phyloP scores from a whole-genome alignment of 2,329 filamentous ascomycete species.

The Trichoderma koningiopsis region DNA sequence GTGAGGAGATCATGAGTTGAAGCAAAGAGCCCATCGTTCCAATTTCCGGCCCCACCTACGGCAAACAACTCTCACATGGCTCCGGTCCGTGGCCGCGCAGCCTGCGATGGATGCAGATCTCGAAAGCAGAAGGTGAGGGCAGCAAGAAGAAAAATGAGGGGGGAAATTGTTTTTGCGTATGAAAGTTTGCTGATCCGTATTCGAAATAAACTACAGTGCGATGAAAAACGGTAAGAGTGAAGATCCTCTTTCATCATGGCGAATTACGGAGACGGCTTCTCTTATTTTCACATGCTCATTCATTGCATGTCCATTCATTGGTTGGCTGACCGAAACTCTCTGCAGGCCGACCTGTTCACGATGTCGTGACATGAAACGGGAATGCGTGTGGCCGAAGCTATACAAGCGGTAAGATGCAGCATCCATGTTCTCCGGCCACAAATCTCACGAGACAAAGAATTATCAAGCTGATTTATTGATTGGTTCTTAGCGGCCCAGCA shows the following conservation, averaged over 20 bases:
- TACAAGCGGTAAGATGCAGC: conserved; percentile 23
- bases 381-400: conserved; percentile 21
- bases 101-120: conserved; percentile 24
- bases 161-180: background rate
- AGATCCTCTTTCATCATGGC: background rate
- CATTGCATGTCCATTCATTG: background rate
- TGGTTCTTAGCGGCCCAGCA: conserved; percentile 4
- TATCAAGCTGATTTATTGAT: background rate
- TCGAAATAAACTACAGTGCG: background rate
- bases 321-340: background rate
- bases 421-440: background rate
- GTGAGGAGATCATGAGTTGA: conserved; percentile 20
- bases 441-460: no score
- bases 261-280: background rate
- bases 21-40: background rate
- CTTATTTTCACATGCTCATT: background rate
- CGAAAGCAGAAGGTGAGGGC: conserved; percentile 23
- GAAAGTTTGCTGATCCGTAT: background rate
- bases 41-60: conserved; percentile 20
- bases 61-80: conserved; percentile 20
- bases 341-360: conserved; percentile 17
- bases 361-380: conserved; percentile 22
- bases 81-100: conserved; percentile 25
- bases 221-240: conserved; percentile 19
- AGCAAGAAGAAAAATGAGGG: background rate